Evolutionary conservation across 179 eudicot species (phyloP), one percentile per base, ranked within the genome.

Genomic region (Camellia oleifera): DNA sequence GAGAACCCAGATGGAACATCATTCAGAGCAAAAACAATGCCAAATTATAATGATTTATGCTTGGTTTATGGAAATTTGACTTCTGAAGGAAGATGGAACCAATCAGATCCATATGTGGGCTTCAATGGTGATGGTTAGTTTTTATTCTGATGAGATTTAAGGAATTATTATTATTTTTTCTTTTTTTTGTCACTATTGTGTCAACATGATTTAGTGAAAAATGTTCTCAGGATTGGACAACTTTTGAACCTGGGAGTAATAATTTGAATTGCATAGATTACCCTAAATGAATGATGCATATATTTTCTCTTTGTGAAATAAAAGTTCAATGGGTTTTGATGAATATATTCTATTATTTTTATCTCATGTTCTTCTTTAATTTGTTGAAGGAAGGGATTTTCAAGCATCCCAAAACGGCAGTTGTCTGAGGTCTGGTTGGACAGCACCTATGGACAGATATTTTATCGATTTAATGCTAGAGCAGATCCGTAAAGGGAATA

Each of bases 11-110:
- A 72, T 50, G 42, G 42, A 15, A 72, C 26, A 11, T 72, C n/a
- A 18, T 52, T 50, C 44, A 72, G 75, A 72, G 52, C 60, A 18
- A 20, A 14, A 50, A 52, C n/a, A 11, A 72, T 50, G 60, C 75
- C 75, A 18, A 72, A 72, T 72, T 72, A 72, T 20, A 72, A 72
- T 72, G 75, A 72, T 52, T 72, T 72, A 15, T 46, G 61, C 13
- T 15, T 72, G 20, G 56, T 72, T 26, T 72, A 52, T 72, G 75
- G 75, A 32, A 32, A 32, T 32, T 32, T 32, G 40, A 32, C 40
- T 32, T 32, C 40, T 32, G 40, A 32, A 32, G 60, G 42, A 50
- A 50, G 61, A 20, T n/a, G 40, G 15, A 52, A 23, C 75, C 44
- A 9, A 11, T 72, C 60, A 50, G 42, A 50, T 52, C 60, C 26